Conservation (phyloP, 2,329 filamentous ascomycete species). For the Dothistroma septosporum region DNA sequence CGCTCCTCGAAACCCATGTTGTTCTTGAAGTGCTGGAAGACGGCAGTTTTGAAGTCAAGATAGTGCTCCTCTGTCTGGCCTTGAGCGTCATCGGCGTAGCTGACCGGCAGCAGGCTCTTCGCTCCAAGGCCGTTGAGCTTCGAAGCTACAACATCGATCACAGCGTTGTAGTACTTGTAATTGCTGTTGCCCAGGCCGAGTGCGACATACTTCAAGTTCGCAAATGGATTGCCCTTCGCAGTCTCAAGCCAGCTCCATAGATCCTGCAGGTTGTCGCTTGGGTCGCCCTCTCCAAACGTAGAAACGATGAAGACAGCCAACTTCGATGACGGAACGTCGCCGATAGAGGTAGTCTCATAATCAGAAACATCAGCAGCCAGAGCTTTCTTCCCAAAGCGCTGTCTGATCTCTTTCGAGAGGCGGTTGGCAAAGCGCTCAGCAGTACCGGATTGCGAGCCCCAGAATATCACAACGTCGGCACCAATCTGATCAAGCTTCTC, state of each 20-base stretch:
- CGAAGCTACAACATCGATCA: conserved; percentile 37
- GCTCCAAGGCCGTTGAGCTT: conserved; percentile 36
- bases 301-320: conserved; percentile 29
- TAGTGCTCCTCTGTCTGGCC: conserved; percentile 45
- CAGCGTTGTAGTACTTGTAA: conserved; percentile 46
- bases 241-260: conserved; percentile 33
- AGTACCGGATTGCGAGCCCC: conserved; percentile 49
- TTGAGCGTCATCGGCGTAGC: conserved; percentile 40
- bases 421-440: conserved; percentile 43
- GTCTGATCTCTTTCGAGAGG: conserved; percentile 39
- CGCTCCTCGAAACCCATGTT: conserved; percentile 35
- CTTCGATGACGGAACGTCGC: conserved; percentile 12
- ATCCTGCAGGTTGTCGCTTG: conserved; percentile 50
- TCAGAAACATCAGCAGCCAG: conserved; percentile 47
- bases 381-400: conserved; percentile 40
- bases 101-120: conserved; percentile 31
- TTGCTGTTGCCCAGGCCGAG: conserved; percentile 47
- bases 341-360: conserved; percentile 37
- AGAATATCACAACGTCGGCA: conserved; percentile 42
- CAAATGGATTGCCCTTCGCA: conserved; percentile 16
- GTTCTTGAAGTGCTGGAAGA: conserved; percentile 33
- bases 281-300: conserved; percentile 32
- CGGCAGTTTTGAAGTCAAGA: conserved; percentile 40
- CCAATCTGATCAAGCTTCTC: conserved; percentile 40
- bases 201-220: conserved; percentile 38